These are phyloP conservation scores for Pseudoturritis turrita DNA, from an alignment of 345 rosid species.

Conservation along the genomic window DNA sequence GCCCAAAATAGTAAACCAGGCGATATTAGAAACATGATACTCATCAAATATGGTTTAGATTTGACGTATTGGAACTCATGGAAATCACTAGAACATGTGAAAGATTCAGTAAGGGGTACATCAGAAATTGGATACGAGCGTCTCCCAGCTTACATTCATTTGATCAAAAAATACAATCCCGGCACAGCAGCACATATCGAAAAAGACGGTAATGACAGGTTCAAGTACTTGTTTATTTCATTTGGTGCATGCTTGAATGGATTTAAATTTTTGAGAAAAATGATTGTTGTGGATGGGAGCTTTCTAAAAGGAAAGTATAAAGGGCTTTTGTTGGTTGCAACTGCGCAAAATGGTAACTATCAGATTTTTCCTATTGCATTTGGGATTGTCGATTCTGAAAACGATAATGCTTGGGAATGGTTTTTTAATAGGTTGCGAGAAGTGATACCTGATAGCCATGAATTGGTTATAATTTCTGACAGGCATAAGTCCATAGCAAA, in stretches of 20 bases:
- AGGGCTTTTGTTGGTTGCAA: neutral
- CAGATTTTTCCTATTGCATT: neutral
- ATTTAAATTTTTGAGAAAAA: neutral
- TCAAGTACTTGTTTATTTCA: neutral
- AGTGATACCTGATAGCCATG: neutral
- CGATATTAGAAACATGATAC: neutral
- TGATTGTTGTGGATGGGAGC: neutral
- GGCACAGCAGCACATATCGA: neutral
- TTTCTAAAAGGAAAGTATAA: neutral
- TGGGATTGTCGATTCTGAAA: neutral
- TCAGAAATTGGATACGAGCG: neutral
- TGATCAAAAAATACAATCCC: neutral
- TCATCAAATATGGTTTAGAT: neutral
- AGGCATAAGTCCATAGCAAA: neutral
- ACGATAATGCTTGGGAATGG: neutral
- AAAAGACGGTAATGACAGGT: neutral
- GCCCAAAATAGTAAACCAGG: neutral
- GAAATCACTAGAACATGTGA: neutral
- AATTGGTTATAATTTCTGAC: neutral
- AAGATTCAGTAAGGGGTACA: neutral
- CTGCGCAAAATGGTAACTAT: neutral
- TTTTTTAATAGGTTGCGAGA: neutral
- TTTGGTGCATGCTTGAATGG: neutral
- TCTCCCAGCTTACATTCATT: neutral
- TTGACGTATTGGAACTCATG: neutral